Evolutionary conservation across 2,329 filamentous ascomycete genomes (phyloP).

Genomic region (Cordyceps tenuipes): DNA sequence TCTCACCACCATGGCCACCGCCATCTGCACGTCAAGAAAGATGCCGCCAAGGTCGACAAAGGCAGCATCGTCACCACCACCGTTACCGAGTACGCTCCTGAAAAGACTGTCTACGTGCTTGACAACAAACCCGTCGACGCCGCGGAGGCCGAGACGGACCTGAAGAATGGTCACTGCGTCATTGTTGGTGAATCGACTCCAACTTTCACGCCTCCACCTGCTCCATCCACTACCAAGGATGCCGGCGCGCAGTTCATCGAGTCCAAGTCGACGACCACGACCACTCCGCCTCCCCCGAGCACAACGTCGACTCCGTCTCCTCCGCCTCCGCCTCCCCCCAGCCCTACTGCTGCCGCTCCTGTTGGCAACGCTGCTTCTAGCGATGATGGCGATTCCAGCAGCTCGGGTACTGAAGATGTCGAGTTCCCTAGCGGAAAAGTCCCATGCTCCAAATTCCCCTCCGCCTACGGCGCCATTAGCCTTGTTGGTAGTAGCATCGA

Average conservation of each 20-base stretch:
- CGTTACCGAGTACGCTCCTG: constrained; percentile 47
- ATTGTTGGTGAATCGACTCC: constrained; percentile 52
- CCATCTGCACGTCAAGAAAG: constrained; percentile 49
- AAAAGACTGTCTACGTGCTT: constrained; percentile 63
- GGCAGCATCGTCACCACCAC: constrained; percentile 28
- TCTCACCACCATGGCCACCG: constrained; percentile 55
- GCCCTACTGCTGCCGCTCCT: constrained; percentile 9
- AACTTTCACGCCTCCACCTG: constrained; percentile 38
- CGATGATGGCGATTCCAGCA: constrained; percentile 18
- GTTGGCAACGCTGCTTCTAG: constrained; percentile 17
- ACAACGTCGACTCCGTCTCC: constrained; percentile 17
- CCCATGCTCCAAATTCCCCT: constrained; percentile 66
- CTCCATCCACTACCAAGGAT: constrained; percentile 26
- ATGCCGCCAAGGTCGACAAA: constrained; percentile 32
- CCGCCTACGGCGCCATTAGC: constrained; percentile 73
- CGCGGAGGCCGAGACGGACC: constrained; percentile 60
- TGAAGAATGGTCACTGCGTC: constrained; percentile 63
- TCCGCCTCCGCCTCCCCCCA: constrained; percentile 16
- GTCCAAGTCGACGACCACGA: constrained; percentile 30
- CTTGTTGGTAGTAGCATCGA: too few relatives aligned
- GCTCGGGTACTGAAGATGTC: constrained; percentile 47
- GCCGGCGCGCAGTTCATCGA: constrained; percentile 44
- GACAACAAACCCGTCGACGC: constrained; percentile 54
- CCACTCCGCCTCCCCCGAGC: constrained; percentile 23
- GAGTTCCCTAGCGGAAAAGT: constrained; percentile 71